Base-by-base conservation (phyloP, 495 filamentous ascomycete genomes). In the Margaritispora aquatica region DNA sequence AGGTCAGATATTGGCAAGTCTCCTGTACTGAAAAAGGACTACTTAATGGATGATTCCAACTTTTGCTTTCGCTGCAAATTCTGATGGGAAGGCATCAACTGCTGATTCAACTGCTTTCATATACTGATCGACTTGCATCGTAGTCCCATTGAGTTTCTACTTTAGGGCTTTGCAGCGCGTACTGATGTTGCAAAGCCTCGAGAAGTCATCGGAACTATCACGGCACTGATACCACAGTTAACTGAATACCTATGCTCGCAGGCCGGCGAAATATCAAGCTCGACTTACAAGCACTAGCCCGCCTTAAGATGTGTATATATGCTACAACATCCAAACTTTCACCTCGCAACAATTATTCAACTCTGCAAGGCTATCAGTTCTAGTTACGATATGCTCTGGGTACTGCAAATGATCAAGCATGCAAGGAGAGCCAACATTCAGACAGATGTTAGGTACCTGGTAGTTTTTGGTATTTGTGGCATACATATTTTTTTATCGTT, bases 21-120 rank as follows among this genome's bases (percentile, higher is more conserved):
- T 22, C 11, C 8, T 17, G 7, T 52, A 24, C 22, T 13, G 8
- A 20, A 50, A 50, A 8, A 27, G 23, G 24, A 10, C 19, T 27
- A 27, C 24, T 3, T 27, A 52, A 10, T 52, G 49, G 24, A 52
- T 52, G 19, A 52, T 27, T 24, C 49, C 49, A 52, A 52, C 49
- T 52, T 52, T 23, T 52, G 49, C 49, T 52, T 52, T 52, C 8
- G 49, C 49, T 24, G 49, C 20, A 52, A 52, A 27, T 27, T 52
- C 26, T 3, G 49, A 17, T 52, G 49, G 49, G 7, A 52, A n/a
- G 20, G 24, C 24, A 52, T 52, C 49, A 15, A 52, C 24, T 7
- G 49, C 49, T n/a, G 7, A 23, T 52, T 27, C 49, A 52, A 52
- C 49, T 52, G 49, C 49, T n/a, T 17, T 23, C 26, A 52, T 52